A percentile compares a stretch with the other conserved stretches of the same genome.
Conservation (phyloP, 208 protist genomes). For the Porcisia hertigi region DNA sequence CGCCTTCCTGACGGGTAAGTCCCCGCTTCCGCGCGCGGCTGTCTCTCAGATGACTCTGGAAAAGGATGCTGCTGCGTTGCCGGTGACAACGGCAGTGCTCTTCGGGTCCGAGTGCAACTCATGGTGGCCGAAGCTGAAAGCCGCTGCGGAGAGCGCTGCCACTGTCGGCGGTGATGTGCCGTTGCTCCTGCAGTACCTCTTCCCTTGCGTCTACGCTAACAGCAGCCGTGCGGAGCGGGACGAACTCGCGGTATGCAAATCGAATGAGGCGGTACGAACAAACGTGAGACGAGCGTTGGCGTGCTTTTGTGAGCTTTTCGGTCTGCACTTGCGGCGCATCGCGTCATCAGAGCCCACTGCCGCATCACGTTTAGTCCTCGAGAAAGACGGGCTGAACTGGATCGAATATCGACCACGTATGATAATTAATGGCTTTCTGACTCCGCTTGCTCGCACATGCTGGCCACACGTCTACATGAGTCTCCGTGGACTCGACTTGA, state of each 20-base stretch:
- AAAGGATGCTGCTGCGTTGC: background rate
- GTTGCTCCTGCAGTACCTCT: constrained; percentile 39
- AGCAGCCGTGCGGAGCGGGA: constrained; percentile 9
- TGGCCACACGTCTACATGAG: constrained; percentile 59
- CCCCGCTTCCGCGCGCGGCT: constrained; percentile 20
- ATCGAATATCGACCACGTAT: constrained; percentile 46
- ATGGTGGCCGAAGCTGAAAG: constrained; percentile 66
- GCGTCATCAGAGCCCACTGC: background rate
- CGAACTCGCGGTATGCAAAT: constrained; percentile 36
- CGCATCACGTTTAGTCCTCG: constrained; percentile 25
- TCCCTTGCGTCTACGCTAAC: constrained; percentile 26
- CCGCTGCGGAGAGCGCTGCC: constrained; percentile 29
- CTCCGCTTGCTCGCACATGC: constrained; percentile 33
- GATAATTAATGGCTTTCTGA: constrained; percentile 31
- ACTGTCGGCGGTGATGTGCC: constrained; percentile 14
- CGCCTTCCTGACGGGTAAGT: constrained; percentile 42
- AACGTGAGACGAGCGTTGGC: constrained; percentile 59
- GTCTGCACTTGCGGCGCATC: constrained; percentile 46
- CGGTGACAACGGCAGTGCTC: constrained; percentile 45
- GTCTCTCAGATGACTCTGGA: constrained; percentile 13
- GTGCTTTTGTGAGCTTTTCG: constrained; percentile 80
- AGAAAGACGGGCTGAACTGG: constrained; percentile 75
- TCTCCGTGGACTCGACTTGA: constrained; percentile 43
- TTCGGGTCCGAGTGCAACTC: constrained; percentile 74
- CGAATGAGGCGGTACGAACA: constrained; percentile 17